Evolutionary conservation across 2,329 filamentous ascomycete species (phyloP).

Genomic region (Penicillium janthinellum): DNA sequence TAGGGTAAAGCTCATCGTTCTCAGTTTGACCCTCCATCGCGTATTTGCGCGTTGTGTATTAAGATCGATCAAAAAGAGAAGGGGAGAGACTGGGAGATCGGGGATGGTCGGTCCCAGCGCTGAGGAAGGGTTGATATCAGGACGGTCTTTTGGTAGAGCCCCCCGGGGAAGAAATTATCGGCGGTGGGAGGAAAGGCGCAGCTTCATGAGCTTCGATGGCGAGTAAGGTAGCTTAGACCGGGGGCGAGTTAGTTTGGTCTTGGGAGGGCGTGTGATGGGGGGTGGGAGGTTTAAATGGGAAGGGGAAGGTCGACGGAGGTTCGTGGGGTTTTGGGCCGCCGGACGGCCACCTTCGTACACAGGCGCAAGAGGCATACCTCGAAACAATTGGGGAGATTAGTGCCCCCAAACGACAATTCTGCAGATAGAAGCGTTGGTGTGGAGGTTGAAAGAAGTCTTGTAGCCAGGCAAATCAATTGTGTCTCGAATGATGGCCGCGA

Average conservation of each 20-base stretch:
- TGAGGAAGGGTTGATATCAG: constrained; percentile 36
- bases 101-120: constrained; percentile 35
- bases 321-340: constrained; percentile 44
- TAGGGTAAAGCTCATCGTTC: constrained; percentile 99
- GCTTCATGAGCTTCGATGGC: constrained; percentile 16
- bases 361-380: constrained; percentile 28
- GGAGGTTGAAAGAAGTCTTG: background rate
- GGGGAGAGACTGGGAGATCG: constrained; percentile 22
- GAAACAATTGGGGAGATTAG: constrained; percentile 25
- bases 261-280: constrained; percentile 15
- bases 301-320: constrained; percentile 38
- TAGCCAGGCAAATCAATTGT: background rate
- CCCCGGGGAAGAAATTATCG: constrained; percentile 17
- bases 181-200: constrained; percentile 2
- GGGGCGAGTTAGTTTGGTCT: constrained; percentile 18
- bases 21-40: constrained; percentile 88
- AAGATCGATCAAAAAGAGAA: constrained; percentile 20
- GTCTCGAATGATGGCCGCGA: constrained; percentile 3
- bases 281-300: constrained; percentile 27
- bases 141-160: constrained; percentile 21
- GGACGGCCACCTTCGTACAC: constrained; percentile 25
- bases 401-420: background rate
- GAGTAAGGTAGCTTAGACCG: constrained; percentile 9
- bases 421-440: background rate
- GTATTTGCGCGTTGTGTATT: constrained; percentile 37